phyloP scores from a whole-genome alignment of 2,329 filamentous ascomycete species.

The Aspergillus ochraceoroseus region DNA sequence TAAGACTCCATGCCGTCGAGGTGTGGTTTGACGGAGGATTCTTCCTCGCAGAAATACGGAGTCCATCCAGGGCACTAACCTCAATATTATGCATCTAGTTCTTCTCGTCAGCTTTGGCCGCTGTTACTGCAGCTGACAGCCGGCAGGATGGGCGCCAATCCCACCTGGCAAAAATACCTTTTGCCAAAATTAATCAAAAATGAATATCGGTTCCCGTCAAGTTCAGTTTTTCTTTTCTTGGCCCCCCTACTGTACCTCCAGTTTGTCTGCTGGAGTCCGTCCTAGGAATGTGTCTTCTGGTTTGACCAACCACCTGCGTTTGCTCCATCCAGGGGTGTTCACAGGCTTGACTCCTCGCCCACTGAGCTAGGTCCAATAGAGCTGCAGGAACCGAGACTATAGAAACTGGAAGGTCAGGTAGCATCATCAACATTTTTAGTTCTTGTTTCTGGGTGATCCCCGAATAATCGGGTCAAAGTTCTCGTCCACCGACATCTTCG shows the following conservation, averaged over 20 bases:
- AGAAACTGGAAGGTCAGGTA: slow-evolving; percentile 4
- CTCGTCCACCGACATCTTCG: slow-evolving; percentile 4
- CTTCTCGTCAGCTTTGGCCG: slow-evolving; percentile 9
- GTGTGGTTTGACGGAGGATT: too few species aligned
- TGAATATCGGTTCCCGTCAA: background rate
- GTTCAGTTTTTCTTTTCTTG: background rate
- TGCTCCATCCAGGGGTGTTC: slow-evolving; percentile 5
- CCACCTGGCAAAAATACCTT: background rate
- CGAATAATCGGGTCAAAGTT: slow-evolving; percentile 1
- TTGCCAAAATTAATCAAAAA: slow-evolving; percentile 1
- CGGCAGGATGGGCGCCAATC: background rate
- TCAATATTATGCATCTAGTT: background rate
- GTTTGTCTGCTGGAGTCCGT: background rate
- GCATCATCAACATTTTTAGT: slow-evolving; percentile 4
- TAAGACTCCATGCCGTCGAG: too few species aligned
- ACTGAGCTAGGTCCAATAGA: slow-evolving; percentile 5
- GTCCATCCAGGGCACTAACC: too few species aligned
- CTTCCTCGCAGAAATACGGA: too few species aligned
- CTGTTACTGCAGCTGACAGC: slow-evolving; percentile 14
- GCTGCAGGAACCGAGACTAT: slow-evolving; percentile 15
- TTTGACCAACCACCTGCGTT: slow-evolving; percentile 10
- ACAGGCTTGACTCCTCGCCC: slow-evolving; percentile 1
- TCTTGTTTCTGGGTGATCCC: slow-evolving; percentile 4
- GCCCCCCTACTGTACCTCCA: background rate
- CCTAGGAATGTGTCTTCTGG: slow-evolving; percentile 10